These are phyloP conservation scores for Ricinus communis DNA, from an alignment of 345 rosid genomes.

Conservation along the genomic window DNA sequence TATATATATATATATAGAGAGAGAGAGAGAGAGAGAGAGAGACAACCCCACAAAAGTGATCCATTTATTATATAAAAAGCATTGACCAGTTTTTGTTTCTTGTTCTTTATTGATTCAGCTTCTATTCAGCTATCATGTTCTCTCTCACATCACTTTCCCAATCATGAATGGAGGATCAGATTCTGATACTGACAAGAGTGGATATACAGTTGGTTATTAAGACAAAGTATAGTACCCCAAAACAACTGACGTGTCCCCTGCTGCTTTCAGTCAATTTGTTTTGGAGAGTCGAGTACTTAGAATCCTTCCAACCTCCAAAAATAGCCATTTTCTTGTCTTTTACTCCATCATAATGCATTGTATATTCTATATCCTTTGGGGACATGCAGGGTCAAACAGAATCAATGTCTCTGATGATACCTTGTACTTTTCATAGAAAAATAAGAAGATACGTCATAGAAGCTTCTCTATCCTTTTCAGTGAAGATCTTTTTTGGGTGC, in stretches of 20 bases:
- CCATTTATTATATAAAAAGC: constrained; percentile 1
- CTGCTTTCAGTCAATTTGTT: constrained; percentile 20
- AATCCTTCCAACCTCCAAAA: constrained; percentile 20
- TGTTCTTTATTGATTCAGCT: constrained; percentile 23
- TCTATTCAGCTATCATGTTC: too few relatives aligned
- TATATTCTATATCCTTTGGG: not conserved
- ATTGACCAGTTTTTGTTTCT: constrained; percentile 28
- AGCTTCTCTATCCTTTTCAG: constrained; percentile 28
- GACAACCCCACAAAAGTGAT: constrained; percentile 23
- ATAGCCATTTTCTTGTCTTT: constrained; percentile 29
- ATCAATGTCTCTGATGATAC: constrained; percentile 35
- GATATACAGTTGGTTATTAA: constrained; percentile 18
- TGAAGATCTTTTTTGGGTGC: constrained; percentile 20
- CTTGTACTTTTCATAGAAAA: constrained; percentile 35
- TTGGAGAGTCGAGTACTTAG: not conserved
- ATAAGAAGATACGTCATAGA: constrained; percentile 12
- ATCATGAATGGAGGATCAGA: constrained; percentile 11
- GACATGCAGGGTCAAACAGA: constrained; percentile 18
- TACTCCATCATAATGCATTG: constrained; percentile 12
- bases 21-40: too few relatives aligned
- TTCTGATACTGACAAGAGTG: constrained; percentile 28
- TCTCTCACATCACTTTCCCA: constrained; percentile 36
- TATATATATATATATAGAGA: too few relatives aligned
- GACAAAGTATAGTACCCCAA: constrained; percentile 12
- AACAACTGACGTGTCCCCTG: constrained; percentile 27